These are phyloP conservation scores for Psilocybe sp. DNA, from an alignment of 768 basidiomycete species.

Conservation along the genomic window DNA sequence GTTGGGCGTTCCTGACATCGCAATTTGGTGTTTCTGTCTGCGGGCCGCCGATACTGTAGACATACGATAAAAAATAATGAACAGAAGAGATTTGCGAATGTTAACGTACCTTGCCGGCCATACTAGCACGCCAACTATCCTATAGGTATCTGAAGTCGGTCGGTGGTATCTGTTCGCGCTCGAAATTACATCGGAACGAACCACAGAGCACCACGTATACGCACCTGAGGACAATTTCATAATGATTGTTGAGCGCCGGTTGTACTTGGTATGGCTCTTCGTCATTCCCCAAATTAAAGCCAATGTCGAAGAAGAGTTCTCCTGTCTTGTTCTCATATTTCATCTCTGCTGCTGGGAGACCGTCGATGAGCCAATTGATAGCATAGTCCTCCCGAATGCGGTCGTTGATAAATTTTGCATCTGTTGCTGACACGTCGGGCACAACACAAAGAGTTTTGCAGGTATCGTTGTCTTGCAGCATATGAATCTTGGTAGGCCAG, in stretches of 20 bases:
- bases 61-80: conserved; percentile 1
- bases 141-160: conserved; percentile 63
- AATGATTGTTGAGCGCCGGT: conserved; percentile 90
- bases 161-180: conserved; percentile 66
- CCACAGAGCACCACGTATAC: conserved; percentile 6
- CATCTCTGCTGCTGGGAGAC: conserved; percentile 92
- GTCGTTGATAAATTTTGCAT: conserved; percentile 88
- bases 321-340: conserved; percentile 74
- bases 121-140: conserved; percentile 93
- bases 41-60: conserved; percentile 57
- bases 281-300: conserved; percentile 88
- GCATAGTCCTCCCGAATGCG: conserved; percentile 92
- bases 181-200: conserved; percentile 6
- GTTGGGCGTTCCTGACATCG: conserved; percentile 34
- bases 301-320: conserved; percentile 91
- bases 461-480: conserved; percentile 72
- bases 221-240: conserved; percentile 78
- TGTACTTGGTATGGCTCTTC: conserved; percentile 52
- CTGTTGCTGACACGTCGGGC: conserved; percentile 54
- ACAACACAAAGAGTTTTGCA: conserved; percentile 74
- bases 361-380: conserved; percentile 93
- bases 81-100: not conserved
- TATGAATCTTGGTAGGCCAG: conserved; percentile 66
- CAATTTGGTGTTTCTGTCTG: conserved; percentile 55
- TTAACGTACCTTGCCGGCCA: conserved; percentile 48